A percentile compares a stretch with the other conserved stretches of the same genome.
These are phyloP conservation scores for Mucor ambiguus DNA, from an alignment of 371 early-diverging fungal species.

Conservation along the genomic window DNA sequence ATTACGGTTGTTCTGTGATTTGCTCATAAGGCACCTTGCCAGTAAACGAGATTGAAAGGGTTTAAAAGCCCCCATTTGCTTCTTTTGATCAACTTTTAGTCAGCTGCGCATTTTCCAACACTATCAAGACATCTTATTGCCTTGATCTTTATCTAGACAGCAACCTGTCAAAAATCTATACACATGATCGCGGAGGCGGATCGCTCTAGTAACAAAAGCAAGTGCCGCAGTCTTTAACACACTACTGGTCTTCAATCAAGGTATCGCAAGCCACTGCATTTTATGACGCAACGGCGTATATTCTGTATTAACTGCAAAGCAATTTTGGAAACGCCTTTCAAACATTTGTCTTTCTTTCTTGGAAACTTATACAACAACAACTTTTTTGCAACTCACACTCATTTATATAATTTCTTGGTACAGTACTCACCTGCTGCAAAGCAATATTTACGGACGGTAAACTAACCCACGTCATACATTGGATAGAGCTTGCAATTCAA, in stretches of 20 bases:
- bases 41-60: no score
- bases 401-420: conserved; percentile 5
- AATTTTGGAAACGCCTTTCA: background rate
- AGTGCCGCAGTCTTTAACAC: background rate
- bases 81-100: no score
- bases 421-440: background rate
- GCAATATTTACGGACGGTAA: background rate
- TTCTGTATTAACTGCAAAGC: background rate
- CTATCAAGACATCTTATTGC: no score
- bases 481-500: conserved; percentile 11
- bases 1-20: no score
- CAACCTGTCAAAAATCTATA: background rate
- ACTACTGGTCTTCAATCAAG: background rate
- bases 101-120: no score
- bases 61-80: no score
- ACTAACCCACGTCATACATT: background rate
- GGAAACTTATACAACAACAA: background rate
- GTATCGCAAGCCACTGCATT: conserved; percentile 6
- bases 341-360: background rate
- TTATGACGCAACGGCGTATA: conserved; percentile 6
- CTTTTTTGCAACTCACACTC: background rate
- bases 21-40: no score
- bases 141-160: background rate
- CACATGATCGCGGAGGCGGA: background rate
- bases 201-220: background rate